These are phyloP conservation scores for Waltiozyma solani DNA, from an alignment of 1,139 yeast species.

Conservation along the genomic window DNA sequence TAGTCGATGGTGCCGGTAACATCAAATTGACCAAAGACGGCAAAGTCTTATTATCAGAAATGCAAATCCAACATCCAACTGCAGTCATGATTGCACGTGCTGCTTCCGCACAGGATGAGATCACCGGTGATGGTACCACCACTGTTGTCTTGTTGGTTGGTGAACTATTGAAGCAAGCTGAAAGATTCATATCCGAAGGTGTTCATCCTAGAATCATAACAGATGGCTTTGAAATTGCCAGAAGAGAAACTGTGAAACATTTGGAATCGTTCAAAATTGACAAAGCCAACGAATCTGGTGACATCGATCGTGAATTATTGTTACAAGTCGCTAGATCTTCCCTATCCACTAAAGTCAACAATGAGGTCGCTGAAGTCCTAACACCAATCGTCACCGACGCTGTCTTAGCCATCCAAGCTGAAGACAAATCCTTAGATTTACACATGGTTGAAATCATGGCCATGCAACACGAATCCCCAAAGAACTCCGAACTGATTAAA, in stretches of 20 bases:
- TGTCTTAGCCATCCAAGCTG: constrained; percentile 61
- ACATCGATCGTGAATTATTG: constrained; percentile 73
- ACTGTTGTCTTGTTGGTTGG: constrained; percentile 93
- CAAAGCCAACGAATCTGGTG: constrained; percentile 18
- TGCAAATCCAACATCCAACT: constrained; percentile 99
- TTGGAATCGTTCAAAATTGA: constrained; percentile 48
- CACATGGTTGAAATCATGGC: constrained; percentile 98
- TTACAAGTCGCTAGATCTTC: constrained; percentile 90
- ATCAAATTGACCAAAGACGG: constrained; percentile 97
- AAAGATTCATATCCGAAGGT: constrained; percentile 85
- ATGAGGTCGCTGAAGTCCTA: constrained; percentile 66
- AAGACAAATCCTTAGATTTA: constrained; percentile 53
- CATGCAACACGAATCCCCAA: constrained; percentile 88
- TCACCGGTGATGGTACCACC: constrained; percentile 99
- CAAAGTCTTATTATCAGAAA: constrained; percentile 82
- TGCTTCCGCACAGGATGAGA: constrained; percentile 97
- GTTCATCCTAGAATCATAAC: constrained; percentile 92
- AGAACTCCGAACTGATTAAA: constrained; percentile 72
- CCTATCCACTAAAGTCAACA: constrained; percentile 73
- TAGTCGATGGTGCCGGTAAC: constrained; percentile 95
- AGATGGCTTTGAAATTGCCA: constrained; percentile 90
- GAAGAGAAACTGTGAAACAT: constrained; percentile 61
- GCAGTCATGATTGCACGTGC: constrained; percentile 99
- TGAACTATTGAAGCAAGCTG: constrained; percentile 89
- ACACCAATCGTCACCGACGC: constrained; percentile 97